Evolutionary conservation across 2,329 filamentous ascomycete species (phyloP), one percentile per base, ranked within the genome.

Genomic region (Fusarium sp.): DNA sequence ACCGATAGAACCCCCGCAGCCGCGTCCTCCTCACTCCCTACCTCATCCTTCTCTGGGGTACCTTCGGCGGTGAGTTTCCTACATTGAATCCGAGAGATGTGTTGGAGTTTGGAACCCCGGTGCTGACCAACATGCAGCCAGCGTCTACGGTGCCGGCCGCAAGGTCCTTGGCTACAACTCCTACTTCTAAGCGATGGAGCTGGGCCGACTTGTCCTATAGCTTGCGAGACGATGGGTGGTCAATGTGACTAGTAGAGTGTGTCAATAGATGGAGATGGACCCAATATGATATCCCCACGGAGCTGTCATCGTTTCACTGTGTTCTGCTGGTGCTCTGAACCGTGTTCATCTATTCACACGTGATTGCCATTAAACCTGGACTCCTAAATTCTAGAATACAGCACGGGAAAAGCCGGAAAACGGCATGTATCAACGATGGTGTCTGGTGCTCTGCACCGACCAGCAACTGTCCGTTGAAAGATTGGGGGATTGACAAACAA

Each of bases 91-190:
- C 33, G 27, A 56, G 14, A 29, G 5, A 67, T 39, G 5, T 18
- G 8, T 14, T 35, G 31, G 29, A 39, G 35, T 14, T 35, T 24
- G 9, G 43, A 27, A 16, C 35, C 48, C 22, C 16, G 54, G 65
- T 62, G 69, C 64, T 74, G 62, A 68, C 77, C 79, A 64, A 52
- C 22, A 52, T 20, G 62, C 75, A 91, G 89, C 84, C 64, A 82
- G 85, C 76, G 85, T 94, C 85, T 96, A 93, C 87, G 92, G 92
- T 86, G 92, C 93, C 86, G 85, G 88, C 83, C 92, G 94, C 82
- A 91, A 93, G 86, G 86, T 93, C 75, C 82, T 92, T 73, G 94
- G 94, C 80, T 90, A 95, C 88, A 95, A 95, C 90, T 94, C 92
- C 72, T 95, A 92, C 91, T 94, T 91, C 80, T 91, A 88, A 80